Evolutionary conservation across 2,329 filamentous ascomycete genomes (phyloP).

Genomic region (Ophiostoma triangulosporum): DNA sequence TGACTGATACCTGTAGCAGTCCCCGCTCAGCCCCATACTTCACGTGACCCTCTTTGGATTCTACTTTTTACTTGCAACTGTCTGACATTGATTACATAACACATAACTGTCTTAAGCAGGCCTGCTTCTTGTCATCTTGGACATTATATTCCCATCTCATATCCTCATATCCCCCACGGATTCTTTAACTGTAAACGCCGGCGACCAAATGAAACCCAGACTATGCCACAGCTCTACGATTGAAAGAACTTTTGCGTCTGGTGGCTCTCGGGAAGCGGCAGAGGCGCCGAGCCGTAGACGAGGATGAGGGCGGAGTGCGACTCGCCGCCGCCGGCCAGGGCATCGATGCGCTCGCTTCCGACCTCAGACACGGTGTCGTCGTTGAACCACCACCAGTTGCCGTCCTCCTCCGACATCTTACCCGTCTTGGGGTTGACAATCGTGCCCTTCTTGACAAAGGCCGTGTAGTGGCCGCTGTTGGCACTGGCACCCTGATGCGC

Average conservation of each 20-base stretch:
- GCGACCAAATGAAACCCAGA: too few relatives aligned
- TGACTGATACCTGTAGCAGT: background rate
- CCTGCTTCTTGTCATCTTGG: too few relatives aligned
- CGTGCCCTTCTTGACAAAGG: conserved; percentile 87
- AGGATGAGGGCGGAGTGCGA: conserved; percentile 72
- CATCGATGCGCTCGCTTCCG: conserved; percentile 77
- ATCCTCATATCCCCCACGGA: too few relatives aligned
- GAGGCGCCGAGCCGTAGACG: conserved; percentile 60
- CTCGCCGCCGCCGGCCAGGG: conserved; percentile 77
- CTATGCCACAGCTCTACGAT: too few relatives aligned
- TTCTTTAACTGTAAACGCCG: too few relatives aligned
- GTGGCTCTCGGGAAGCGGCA: conserved; percentile 40
- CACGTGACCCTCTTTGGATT: too few relatives aligned
- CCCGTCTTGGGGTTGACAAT: conserved; percentile 60
- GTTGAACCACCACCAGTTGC: conserved; percentile 99
- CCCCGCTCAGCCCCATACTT: too few relatives aligned
- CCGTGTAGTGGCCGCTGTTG: conserved; percentile 95
- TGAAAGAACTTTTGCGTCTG: conserved; percentile 9
- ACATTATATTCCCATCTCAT: too few relatives aligned
- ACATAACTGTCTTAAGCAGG: too few relatives aligned
- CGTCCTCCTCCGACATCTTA: conserved; percentile 68
- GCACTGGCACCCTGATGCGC: conserved; percentile 95
- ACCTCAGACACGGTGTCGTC: conserved; percentile 96
- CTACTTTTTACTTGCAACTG: too few relatives aligned
- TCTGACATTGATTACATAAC: background rate